These are phyloP conservation scores for Cadophora luteo-olivacea DNA, from an alignment of 2,329 filamentous ascomycete genomes.

Conservation along the genomic window DNA sequence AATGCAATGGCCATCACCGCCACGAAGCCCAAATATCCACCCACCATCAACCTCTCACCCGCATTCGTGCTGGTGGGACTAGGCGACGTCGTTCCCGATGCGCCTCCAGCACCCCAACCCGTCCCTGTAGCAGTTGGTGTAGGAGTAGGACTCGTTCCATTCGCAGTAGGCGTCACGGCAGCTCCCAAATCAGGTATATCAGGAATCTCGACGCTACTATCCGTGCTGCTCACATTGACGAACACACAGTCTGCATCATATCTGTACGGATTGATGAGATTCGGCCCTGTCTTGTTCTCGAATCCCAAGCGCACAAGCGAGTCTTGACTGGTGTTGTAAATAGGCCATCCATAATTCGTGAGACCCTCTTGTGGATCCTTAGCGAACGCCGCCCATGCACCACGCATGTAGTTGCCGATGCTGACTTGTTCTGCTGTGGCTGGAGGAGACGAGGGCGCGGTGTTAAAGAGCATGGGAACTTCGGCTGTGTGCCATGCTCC, in stretches of 20 bases:
- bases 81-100: background rate
- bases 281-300: conserved; percentile 41
- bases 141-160: conserved; percentile 1
- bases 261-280: conserved; percentile 37
- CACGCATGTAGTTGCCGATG: conserved; percentile 46
- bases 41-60: background rate
- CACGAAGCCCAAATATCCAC: background rate
- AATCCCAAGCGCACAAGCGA: conserved; percentile 42
- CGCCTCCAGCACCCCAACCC: background rate
- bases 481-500: conserved; percentile 48
- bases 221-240: conserved; percentile 33
- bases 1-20: conserved; percentile 5
- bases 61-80: background rate
- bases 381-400: conserved; percentile 50
- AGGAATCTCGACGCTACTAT: conserved; percentile 16
- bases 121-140: background rate
- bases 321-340: conserved; percentile 34
- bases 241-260: conserved; percentile 41
- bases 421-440: conserved; percentile 42
- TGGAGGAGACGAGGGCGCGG: conserved; percentile 28
- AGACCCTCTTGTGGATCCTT: conserved; percentile 47
- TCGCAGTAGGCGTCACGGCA: conserved; percentile 21
- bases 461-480: conserved; percentile 46
- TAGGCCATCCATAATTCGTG: conserved; percentile 44
- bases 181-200: conserved; percentile 15